Evolutionary conservation across 441 rosid species (phyloP), one percentile per base, ranked within the genome.

Genomic region (Raphanus hybrid): DNA sequence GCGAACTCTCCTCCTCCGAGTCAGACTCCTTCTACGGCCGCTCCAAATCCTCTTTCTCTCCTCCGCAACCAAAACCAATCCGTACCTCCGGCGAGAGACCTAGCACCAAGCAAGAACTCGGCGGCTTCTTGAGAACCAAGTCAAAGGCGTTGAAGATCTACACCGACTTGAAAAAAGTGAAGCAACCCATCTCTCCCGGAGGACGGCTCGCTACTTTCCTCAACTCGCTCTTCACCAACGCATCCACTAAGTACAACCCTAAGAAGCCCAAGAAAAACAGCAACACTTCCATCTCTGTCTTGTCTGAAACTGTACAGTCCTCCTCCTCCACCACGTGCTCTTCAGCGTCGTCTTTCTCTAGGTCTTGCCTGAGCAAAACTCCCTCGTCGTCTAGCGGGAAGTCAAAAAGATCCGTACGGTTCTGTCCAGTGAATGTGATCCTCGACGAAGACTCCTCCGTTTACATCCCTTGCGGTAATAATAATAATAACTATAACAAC

Each of bases 171-270:
- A 89, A 89, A 76, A 87, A 84, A 58, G 84, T 76, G 1, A 89
- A 86, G 78, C 92, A 86, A 39, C 92, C 91, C 0, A 82, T 84
- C 43, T 90, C 92, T 9, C 94, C 92, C 1, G 92, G 92, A 0
- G 88, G 84, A 0, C 69, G 85, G 18, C 88, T 90, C 23, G 86
- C 94, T 3, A 81, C 82, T 73, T 88, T 90, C 78, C 83, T 90
- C 2, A 88, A 90, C 83, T 86, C 92, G 0, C 78, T 90, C 27
- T 87, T 89, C 43, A 37, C 43, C 4, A 84, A 67, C 79, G 69
- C 83, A 1, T 67, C 87, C 0, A 79, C 72, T 37, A 37, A 37
- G 26, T 23, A 23, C 81, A 86, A 81, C 71, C 69, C 82, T 6
- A 86, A 85, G 74, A 77, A 80, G 37, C 14, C 20, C 9, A 73